Base-by-base conservation (phyloP, 1,139 yeast genomes). In the Wickerhamomyces sp. region DNA sequence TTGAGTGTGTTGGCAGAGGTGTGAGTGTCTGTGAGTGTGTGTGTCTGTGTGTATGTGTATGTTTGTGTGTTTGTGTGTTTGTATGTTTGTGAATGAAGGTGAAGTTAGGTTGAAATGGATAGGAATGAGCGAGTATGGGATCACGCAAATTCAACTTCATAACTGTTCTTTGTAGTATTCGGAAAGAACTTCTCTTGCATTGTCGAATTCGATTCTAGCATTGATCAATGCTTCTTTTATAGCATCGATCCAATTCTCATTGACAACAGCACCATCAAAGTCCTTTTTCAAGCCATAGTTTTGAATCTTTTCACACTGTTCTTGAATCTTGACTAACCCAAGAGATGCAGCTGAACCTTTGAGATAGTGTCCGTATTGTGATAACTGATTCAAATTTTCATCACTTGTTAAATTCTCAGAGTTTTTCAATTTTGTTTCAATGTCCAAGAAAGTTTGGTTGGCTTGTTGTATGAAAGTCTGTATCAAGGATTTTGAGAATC, bases 311-410 rank as follows among this genome's bases (percentile, higher is more conserved):
- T 89, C 98, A 61, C 98, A 91, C 49, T 87, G 84, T 52, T 77
- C 73, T 43, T 91, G 86, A 37, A 91, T 84, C 45, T 79, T 76
- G 29, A 75, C 75, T 38, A 91, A 69, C 1, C 98, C 98, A 41
- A 93, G 66, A 1, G 96, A 93, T 4, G 97, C 96, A 2, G 97
- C 94, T 10, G 94, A 82, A 30, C 98, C 98, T 58, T 93, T 93
- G 43, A 91, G 68, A 57, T 86, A 91, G 58, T 91, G 98, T 18
- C 98, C 98, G 45, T 85, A 65, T 15, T 78, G 68, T 17, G 91
- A 82, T 41, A 91, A 65, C 41, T 75, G 69, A 26, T 65, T 71
- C 41, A 89, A 69, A 52, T 82, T 70, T 55, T 28, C 31, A 16
- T 21, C 23, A 5, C 12, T 12, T 14, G 16, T n/a, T 4, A 6